phyloP scores from a whole-genome alignment of 2,329 filamentous ascomycete species.

The Orbilia oligospora region DNA sequence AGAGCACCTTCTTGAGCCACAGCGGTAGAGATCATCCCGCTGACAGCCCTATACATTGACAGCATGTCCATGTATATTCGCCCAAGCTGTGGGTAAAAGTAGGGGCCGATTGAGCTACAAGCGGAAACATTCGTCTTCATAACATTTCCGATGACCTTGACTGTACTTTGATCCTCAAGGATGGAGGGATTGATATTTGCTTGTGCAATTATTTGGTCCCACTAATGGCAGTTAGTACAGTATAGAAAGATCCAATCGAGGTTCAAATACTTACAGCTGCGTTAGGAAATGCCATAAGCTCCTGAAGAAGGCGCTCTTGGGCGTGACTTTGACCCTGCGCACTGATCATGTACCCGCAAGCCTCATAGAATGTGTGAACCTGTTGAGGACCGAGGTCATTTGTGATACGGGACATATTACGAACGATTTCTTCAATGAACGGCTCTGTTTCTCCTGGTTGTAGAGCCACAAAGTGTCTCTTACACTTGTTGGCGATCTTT shows the following conservation, averaged over 20 bases:
- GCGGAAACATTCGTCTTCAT: slow-evolving; percentile 99
- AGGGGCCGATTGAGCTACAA: slow-evolving; percentile 93
- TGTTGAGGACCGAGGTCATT: slow-evolving; percentile 95
- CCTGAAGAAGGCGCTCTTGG: slow-evolving; percentile 90
- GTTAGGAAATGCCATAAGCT: slow-evolving; percentile 94
- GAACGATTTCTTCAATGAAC: slow-evolving; percentile 98
- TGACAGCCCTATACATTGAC: slow-evolving; percentile 98
- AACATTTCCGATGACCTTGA: slow-evolving; percentile 99
- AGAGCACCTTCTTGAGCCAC: slow-evolving; percentile 83
- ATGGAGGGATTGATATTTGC: slow-evolving; percentile 88
- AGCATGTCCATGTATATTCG: slow-evolving; percentile 99
- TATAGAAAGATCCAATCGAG: not conserved
- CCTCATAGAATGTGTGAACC: slow-evolving; percentile 98
- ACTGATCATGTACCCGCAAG: slow-evolving; percentile 98
- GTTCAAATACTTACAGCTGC: slow-evolving; percentile 72
- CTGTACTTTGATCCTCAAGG: slow-evolving; percentile 91
- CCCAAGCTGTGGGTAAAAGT: slow-evolving; percentile 98
- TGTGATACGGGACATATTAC: slow-evolving; percentile 95
- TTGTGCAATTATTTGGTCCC: slow-evolving; percentile 92
- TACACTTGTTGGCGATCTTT: slow-evolving; percentile 98
- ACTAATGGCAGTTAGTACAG: slow-evolving; percentile 68
- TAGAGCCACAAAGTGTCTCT: slow-evolving; percentile 94
- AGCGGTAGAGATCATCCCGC: slow-evolving; percentile 92
- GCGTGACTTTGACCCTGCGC: slow-evolving; percentile 95
- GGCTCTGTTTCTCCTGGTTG: slow-evolving; percentile 95